Base-by-base conservation (phyloP, 768 basidiomycete genomes). In the Lentinus brumalis region DNA sequence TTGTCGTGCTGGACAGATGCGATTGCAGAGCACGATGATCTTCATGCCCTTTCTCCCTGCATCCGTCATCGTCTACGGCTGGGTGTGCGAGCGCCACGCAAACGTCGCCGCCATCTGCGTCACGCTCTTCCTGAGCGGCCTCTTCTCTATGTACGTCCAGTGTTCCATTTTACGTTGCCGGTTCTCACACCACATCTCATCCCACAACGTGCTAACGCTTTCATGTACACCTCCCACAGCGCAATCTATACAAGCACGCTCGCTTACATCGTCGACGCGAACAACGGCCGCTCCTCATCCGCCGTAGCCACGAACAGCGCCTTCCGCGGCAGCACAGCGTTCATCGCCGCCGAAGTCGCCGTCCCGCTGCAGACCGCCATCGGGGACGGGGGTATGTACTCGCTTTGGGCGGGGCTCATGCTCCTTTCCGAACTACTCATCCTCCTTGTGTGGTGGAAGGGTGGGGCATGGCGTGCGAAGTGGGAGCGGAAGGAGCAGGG, bases 201-300 rank as follows among this genome's bases (percentile, higher is more conserved):
- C 14, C 9, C 14, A 30, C 12, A 9, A 5, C 18, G 45, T 46
- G 41, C 60, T 59, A 10, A 50, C 56, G 39, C 53, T 46, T 15
- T n/a, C 14, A 26, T 26, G 40, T 3, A 5, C 31, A n/a, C n/a
- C n/a, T n/a, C 38, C 26, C 21, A 42, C 60, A 85, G 83, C 66
- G 79, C 79, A 74, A 84, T 87, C 50, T 89, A 90, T 69, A 75
- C 85, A 15, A 85, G 85, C 52, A 88, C 89, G 0, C 74, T 96
- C 32, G 89, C 94, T 0, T 96, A 94, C 67, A 79, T 95, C 38
- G 92, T 95, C 15, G 94, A 97, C 66, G 85, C 92, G 5, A 97
- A 96, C 70, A 78, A 80, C 6, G 94, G 94, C 9, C 83, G 90
- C 31, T 91, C 91, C 2, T 85, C 88, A 4, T 84, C 84, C 3